Conservation (phyloP, 768 basidiomycete genomes). For the Tulasnella sp. region DNA sequence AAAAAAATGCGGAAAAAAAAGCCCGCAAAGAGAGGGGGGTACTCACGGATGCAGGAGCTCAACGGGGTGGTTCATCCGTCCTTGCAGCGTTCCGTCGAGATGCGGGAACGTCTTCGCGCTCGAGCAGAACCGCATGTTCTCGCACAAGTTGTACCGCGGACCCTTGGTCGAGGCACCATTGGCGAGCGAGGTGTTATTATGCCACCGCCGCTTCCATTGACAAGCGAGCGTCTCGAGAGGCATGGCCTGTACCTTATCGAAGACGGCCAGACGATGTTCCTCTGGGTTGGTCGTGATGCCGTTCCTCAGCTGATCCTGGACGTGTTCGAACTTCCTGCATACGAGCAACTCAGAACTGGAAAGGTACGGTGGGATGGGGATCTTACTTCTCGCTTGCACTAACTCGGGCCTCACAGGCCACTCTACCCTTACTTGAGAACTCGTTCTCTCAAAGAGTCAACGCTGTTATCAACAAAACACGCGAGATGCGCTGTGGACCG, state of each 20-base stretch:
- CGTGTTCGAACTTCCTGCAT: slow-evolving; percentile 85
- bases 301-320: slow-evolving; percentile 94
- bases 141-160: slow-evolving; percentile 86
- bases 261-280: slow-evolving; percentile 95
- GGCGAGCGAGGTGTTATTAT: slow-evolving; percentile 85
- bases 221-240: slow-evolving; percentile 90
- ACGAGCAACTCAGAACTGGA: slow-evolving; percentile 86
- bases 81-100: slow-evolving; percentile 85
- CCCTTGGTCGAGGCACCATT: slow-evolving; percentile 58
- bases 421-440: slow-evolving; percentile 87
- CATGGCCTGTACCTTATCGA: slow-evolving; percentile 97
- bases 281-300: slow-evolving; percentile 97
- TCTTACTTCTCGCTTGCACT: background rate
- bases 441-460: slow-evolving; percentile 94
- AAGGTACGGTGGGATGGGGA: slow-evolving; percentile 54
- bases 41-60: slow-evolving; percentile 83
- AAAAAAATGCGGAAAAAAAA: background rate
- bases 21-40: background rate
- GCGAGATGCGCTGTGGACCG: slow-evolving; percentile 87
- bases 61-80: slow-evolving; percentile 83
- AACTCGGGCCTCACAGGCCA: slow-evolving; percentile 51
- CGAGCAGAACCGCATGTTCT: slow-evolving; percentile 80
- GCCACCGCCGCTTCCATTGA: slow-evolving; percentile 83
- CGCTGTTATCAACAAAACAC: slow-evolving; percentile 87
- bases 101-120: slow-evolving; percentile 92